A percentile compares a stretch with the other conserved stretches of the same genome.
Evolutionary conservation across 345 rosid species (phyloP).

Genomic region (Linum usitatissimum): DNA sequence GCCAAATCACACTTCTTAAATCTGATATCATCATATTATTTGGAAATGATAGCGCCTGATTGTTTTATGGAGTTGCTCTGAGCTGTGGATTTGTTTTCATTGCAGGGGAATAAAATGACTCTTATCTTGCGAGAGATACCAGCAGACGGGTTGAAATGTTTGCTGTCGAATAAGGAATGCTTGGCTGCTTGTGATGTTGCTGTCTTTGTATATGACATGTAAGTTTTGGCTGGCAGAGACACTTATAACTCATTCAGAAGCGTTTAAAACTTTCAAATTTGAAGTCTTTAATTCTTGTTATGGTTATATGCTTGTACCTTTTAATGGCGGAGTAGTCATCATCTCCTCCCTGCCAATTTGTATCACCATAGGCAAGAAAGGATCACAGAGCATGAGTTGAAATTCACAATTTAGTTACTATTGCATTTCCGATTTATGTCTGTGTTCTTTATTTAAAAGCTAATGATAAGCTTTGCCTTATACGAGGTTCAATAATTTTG

Average conservation of each 20-base stretch:
- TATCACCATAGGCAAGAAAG: too few species aligned
- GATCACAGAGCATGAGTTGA: too few species aligned
- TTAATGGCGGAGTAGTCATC: too few species aligned
- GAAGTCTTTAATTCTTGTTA: too few species aligned
- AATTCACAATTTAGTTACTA: too few species aligned
- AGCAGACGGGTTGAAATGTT: slow-evolving; percentile 45
- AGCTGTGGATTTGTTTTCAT: slow-evolving; percentile 1
- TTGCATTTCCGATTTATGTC: too few species aligned
- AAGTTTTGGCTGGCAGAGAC: slow-evolving; percentile 15
- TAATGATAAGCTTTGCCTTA: too few species aligned
- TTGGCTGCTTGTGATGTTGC: slow-evolving; percentile 65
- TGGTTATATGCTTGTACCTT: too few species aligned
- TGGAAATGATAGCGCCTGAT: background rate
- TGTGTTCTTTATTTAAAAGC: too few species aligned
- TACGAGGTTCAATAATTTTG: too few species aligned
- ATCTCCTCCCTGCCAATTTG: too few species aligned
- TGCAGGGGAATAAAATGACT: slow-evolving; percentile 55
- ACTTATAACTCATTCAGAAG: background rate
- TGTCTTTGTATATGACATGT: slow-evolving; percentile 66
- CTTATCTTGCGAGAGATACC: slow-evolving; percentile 64
- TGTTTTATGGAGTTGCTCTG: slow-evolving; percentile 10
- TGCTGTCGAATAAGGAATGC: slow-evolving; percentile 38
- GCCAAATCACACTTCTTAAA: background rate
- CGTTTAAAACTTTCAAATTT: background rate
- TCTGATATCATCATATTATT: background rate